These are phyloP conservation scores for Rhodotorula sp. DNA, from an alignment of 1,284 basidiomycete genomes.

Conservation along the genomic window DNA sequence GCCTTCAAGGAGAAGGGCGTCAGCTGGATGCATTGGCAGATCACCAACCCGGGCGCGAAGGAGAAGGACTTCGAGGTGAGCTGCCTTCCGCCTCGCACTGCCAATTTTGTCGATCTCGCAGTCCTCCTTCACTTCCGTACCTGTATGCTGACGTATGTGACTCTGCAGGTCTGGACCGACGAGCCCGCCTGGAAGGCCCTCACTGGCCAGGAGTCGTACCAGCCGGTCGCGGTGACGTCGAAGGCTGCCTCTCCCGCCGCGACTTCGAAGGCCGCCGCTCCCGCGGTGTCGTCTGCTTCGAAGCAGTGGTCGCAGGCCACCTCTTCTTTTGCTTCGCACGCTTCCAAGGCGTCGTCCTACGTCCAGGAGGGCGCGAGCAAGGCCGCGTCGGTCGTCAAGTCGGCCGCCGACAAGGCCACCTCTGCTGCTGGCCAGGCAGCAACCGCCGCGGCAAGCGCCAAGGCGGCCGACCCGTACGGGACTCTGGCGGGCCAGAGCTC, in stretches of 20 bases:
- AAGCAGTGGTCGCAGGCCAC: slow-evolving; percentile 1
- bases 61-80: slow-evolving; percentile 44
- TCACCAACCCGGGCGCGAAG: slow-evolving; percentile 42
- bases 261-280: background rate
- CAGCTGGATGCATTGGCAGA: slow-evolving; percentile 48
- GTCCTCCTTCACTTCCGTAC: background rate
- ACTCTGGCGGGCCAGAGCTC: no score
- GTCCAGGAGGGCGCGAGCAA: background rate
- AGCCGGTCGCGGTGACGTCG: background rate
- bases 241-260: background rate
- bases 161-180: slow-evolving; percentile 41
- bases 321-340: background rate
- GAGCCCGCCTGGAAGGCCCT: slow-evolving; percentile 43
- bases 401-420: background rate
- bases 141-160: background rate
- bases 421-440: background rate
- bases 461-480: background rate
- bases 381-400: background rate
- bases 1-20: slow-evolving; percentile 49
- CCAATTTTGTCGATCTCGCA: no score
- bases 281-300: background rate
- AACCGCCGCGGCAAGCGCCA: no score
- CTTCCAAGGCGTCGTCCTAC: background rate
- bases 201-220: slow-evolving; percentile 18
- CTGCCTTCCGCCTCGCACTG: background rate